These are phyloP conservation scores for Stephania japonica DNA, from an alignment of 164 flowering plant species.

Conservation along the genomic window DNA sequence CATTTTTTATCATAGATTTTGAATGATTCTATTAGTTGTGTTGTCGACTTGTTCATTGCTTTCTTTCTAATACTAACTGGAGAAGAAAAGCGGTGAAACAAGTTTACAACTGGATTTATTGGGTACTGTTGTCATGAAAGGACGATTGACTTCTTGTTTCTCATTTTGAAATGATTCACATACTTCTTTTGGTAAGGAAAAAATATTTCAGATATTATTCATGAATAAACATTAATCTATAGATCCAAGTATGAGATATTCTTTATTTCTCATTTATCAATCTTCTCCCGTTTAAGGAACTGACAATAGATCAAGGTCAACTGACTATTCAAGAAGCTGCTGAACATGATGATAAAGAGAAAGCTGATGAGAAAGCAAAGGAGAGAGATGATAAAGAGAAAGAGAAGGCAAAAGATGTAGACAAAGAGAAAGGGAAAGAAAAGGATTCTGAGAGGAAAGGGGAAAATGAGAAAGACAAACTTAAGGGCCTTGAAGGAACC, in stretches of 20 bases:
- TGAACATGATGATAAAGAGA: constrained; percentile 51
- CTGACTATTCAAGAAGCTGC: constrained; percentile 32
- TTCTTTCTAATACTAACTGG: neutral
- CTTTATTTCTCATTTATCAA: neutral
- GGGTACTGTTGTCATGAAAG: neutral
- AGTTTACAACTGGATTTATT: neutral
- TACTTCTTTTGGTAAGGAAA: too few relatives aligned
- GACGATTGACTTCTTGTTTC: neutral
- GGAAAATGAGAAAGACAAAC: constrained; percentile 80
- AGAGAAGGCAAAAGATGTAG: constrained; percentile 56
- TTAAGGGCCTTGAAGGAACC: constrained; percentile 74
- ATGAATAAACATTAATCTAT: neutral
- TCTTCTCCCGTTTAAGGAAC: constrained; percentile 39
- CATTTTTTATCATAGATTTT: neutral
- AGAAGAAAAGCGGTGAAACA: neutral
- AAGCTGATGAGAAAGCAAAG: constrained; percentile 57
- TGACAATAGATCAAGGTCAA: constrained; percentile 47
- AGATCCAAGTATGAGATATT: neutral
- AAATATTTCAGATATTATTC: too few relatives aligned
- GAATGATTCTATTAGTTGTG: neutral
- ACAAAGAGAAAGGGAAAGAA: constrained; percentile 77
- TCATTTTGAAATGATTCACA: neutral
- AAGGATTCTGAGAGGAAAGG: constrained; percentile 64
- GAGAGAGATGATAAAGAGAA: constrained; percentile 71
- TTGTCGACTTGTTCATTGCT: neutral